A percentile compares a stretch with the other conserved stretches of the same genome.
Evolutionary conservation across 2,329 filamentous ascomycete genomes (phyloP).

Genomic region (Apiospora arundinis): DNA sequence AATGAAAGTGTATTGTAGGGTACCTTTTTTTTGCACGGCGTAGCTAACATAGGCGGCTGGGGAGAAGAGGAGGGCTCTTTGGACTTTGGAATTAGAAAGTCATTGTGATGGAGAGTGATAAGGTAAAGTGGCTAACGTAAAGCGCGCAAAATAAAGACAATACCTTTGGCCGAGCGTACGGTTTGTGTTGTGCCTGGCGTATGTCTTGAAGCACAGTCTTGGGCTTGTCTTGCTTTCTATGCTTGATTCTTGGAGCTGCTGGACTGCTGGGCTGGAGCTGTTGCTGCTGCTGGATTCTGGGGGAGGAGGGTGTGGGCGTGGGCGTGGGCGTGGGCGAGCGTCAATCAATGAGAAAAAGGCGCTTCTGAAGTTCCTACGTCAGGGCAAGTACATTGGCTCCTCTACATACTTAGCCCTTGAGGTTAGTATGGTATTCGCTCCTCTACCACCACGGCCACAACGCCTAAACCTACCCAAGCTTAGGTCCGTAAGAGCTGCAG

Average conservation of each 20-base stretch:
- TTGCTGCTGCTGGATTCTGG: neutral
- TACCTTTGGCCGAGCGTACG: slow-evolving; percentile 16
- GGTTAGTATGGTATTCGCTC: too few species aligned
- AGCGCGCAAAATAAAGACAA: slow-evolving; percentile 19
- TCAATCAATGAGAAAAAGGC: neutral
- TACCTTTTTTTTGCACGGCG: slow-evolving; percentile 10
- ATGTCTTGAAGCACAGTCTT: slow-evolving; percentile 14
- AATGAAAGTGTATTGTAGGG: neutral
- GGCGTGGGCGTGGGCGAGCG: too few species aligned
- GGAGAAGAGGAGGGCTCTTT: neutral
- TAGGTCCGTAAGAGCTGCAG: slow-evolving; percentile 6
- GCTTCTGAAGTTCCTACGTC: slow-evolving; percentile 12
- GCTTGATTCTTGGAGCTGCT: neutral
- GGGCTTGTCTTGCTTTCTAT: slow-evolving; percentile 4
- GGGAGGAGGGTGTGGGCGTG: neutral
- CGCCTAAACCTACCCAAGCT: slow-evolving; percentile 13
- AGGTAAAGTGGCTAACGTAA: slow-evolving; percentile 15
- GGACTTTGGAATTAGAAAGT: slow-evolving; percentile 12
- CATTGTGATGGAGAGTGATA: slow-evolving; percentile 11
- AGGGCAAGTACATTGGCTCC: neutral
- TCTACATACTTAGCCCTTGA: too few species aligned
- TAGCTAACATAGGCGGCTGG: slow-evolving; percentile 8
- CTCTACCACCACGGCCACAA: neutral
- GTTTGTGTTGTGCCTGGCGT: slow-evolving; percentile 18
- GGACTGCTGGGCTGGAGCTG: neutral